phyloP scores from a whole-genome alignment of 2,329 filamentous ascomycete genomes.

The Trichoderma koningiopsis region DNA sequence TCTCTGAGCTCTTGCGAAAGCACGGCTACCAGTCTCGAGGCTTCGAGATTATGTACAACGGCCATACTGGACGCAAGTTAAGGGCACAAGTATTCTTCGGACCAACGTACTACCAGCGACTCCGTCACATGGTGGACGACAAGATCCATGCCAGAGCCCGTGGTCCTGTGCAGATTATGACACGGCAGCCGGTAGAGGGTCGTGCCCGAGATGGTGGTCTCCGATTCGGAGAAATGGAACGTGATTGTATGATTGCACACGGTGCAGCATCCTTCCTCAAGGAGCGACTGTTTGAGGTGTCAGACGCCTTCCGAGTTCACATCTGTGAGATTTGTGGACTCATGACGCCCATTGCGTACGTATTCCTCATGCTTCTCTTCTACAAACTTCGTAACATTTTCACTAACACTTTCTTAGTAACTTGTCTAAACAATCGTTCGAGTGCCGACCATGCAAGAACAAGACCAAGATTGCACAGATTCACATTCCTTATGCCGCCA shows the following conservation, averaged over 20 bases:
- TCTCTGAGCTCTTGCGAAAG: slow-evolving; percentile 81
- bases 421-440: slow-evolving; percentile 92
- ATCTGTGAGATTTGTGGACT: slow-evolving; percentile 98
- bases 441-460: slow-evolving; percentile 97
- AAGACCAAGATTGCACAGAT: slow-evolving; percentile 98
- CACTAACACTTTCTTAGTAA: slow-evolving; percentile 61
- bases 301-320: slow-evolving; percentile 96
- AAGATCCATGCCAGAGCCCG: slow-evolving; percentile 99
- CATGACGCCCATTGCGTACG: slow-evolving; percentile 99
- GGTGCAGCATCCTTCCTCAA: slow-evolving; percentile 96
- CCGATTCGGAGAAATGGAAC: slow-evolving; percentile 99
- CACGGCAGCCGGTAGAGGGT: slow-evolving; percentile 95
- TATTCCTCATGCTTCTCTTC: slow-evolving; percentile 35
- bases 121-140: slow-evolving; percentile 99
- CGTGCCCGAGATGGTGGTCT: slow-evolving; percentile 96
- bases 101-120: slow-evolving; percentile 97
- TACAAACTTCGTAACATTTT: neutral
- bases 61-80: slow-evolving; percentile 92
- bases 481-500: slow-evolving; percentile 96
- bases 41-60: slow-evolving; percentile 98
- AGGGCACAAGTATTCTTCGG: slow-evolving; percentile 95
- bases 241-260: slow-evolving; percentile 99
- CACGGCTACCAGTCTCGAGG: slow-evolving; percentile 96
- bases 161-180: slow-evolving; percentile 95
- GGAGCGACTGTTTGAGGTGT: slow-evolving; percentile 95